Conservation (phyloP, 805 yeast species). For the Saccharomyces paradoxus region DNA sequence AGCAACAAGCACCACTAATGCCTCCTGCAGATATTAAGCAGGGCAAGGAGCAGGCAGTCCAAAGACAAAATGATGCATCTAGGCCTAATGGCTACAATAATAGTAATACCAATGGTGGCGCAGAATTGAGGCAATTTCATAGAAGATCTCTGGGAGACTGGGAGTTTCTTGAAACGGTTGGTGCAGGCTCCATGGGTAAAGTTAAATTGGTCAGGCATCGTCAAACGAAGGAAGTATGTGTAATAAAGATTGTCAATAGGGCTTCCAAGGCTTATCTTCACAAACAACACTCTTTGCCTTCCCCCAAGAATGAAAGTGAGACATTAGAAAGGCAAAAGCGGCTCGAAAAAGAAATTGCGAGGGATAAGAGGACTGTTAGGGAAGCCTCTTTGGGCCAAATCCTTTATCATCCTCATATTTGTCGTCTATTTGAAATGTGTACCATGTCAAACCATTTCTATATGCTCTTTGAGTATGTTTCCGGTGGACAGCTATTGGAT, state of each 20-base stretch:
- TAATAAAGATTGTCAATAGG: slow-evolving; percentile 86
- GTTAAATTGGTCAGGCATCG: slow-evolving; percentile 89
- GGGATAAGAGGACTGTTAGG: slow-evolving; percentile 86
- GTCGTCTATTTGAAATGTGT: slow-evolving; percentile 86
- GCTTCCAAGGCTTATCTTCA: slow-evolving; percentile 73
- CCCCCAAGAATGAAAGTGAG: slow-evolving; percentile 52
- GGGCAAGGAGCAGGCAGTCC: slow-evolving; percentile 1
- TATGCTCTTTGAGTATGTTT: slow-evolving; percentile 92
- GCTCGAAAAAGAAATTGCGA: slow-evolving; percentile 72
- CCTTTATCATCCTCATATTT: slow-evolving; percentile 84
- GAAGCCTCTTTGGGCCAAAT: slow-evolving; percentile 92
- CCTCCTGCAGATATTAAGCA: slow-evolving; percentile 19
- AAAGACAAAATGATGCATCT: slow-evolving; percentile 3
- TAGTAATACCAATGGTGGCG: slow-evolving; percentile 5
- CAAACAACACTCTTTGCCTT: slow-evolving; percentile 61
- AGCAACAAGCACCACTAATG: slow-evolving; percentile 16
- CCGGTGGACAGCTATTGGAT: slow-evolving; percentile 96
- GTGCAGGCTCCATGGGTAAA: slow-evolving; percentile 99
- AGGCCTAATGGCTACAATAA: slow-evolving; percentile 11
- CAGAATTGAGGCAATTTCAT: slow-evolving; percentile 44
- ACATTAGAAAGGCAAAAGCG: slow-evolving; percentile 57
- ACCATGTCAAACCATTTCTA: slow-evolving; percentile 96
- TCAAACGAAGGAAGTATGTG: slow-evolving; percentile 74
- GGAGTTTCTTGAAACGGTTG: slow-evolving; percentile 91
- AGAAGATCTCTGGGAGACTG: slow-evolving; percentile 91